A percentile compares a stretch with the other conserved stretches of the same genome.
phyloP scores from a whole-genome alignment of 306 rosid genomes.

The Vigna angularis region DNA sequence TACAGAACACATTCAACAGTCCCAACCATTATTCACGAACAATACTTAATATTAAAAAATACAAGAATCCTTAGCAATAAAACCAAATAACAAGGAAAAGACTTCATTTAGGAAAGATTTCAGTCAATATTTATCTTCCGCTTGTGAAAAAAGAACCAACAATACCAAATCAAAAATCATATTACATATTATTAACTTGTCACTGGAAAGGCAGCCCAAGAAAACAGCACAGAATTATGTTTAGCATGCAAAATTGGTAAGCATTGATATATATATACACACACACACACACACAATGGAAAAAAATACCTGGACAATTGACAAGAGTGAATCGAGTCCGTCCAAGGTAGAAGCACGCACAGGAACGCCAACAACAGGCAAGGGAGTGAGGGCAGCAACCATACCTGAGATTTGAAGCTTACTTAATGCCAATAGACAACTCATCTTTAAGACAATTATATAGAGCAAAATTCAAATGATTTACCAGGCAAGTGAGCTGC shows the following conservation, averaged over 20 bases:
- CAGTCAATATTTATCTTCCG: background rate
- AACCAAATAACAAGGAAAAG: background rate
- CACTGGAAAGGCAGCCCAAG: conserved; percentile 8
- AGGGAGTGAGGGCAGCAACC: conserved; percentile 87
- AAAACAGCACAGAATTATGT: conserved; percentile 5
- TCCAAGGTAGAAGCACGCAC: conserved; percentile 82
- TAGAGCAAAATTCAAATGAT: conserved; percentile 31
- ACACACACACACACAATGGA: background rate
- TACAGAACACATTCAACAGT: background rate
- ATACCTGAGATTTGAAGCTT: conserved; percentile 63
- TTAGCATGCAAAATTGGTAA: conserved; percentile 14
- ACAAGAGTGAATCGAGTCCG: conserved; percentile 87
- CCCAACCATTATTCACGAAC: background rate
- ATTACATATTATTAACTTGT: background rate
- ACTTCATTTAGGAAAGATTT: background rate
- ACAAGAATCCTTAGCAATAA: conserved; percentile 18
- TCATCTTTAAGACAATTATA: background rate
- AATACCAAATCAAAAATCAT: conserved; percentile 9
- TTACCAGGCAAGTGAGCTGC: conserved; percentile 95
- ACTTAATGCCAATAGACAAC: conserved; percentile 29
- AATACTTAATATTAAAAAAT: background rate
- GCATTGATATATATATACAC: background rate
- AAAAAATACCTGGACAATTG: conserved; percentile 80
- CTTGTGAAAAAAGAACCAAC: conserved; percentile 13
- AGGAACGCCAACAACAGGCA: conserved; percentile 91